phyloP scores from a whole-genome alignment of 2,329 filamentous ascomycete genomes.

The Claviceps maximensis region DNA sequence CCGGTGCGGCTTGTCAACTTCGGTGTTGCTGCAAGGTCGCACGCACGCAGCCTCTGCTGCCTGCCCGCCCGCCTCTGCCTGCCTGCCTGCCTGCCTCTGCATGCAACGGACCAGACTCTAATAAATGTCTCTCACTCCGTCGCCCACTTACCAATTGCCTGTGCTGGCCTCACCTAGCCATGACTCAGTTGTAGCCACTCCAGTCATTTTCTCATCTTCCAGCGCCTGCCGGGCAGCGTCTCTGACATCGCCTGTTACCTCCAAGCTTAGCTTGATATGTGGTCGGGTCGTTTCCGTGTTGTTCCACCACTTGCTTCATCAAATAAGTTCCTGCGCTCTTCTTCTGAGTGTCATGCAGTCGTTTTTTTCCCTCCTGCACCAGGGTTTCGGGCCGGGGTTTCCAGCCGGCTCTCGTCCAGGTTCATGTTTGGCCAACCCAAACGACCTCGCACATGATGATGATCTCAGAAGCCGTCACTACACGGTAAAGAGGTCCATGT shows the following conservation, averaged over 20 bases:
- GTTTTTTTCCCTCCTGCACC: not conserved
- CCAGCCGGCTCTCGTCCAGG: not conserved
- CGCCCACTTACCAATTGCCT: not conserved
- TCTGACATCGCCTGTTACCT: not conserved
- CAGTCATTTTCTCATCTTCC: not conserved
- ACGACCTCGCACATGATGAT: not conserved
- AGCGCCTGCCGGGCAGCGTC: not conserved
- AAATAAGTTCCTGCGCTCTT: not conserved
- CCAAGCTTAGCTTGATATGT: not conserved
- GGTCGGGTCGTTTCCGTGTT: not conserved
- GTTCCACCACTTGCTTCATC: not conserved
- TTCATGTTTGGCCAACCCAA: not conserved
- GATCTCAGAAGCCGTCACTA: not conserved
- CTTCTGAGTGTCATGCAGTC: not conserved
- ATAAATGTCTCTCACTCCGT: not conserved
- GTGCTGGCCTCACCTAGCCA: not conserved
- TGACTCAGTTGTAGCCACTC: not conserved
- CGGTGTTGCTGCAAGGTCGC: not conserved
- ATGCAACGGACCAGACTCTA: too few relatives aligned
- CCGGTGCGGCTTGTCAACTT: too few relatives aligned
- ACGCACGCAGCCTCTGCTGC: not conserved
- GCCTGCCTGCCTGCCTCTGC: not conserved
- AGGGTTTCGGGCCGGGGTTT: not conserved
- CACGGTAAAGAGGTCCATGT: constrained; percentile 3
- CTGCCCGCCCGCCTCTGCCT: too few relatives aligned